These are phyloP conservation scores for Neopestalotiopsis sp. DNA, from an alignment of 2,329 filamentous ascomycete species.

Conservation along the genomic window DNA sequence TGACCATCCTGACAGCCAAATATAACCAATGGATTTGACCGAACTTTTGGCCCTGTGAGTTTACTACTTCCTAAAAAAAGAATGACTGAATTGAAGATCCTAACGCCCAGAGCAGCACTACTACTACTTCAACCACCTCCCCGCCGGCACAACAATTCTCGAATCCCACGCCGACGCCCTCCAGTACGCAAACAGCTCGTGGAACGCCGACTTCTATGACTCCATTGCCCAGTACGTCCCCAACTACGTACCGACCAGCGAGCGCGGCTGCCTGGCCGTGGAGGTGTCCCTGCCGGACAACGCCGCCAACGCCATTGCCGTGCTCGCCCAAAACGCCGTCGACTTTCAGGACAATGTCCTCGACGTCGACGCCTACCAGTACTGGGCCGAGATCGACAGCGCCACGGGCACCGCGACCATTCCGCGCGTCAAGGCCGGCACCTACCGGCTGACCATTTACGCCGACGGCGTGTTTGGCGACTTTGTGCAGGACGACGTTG, in stretches of 20 bases:
- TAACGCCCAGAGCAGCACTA: conserved; percentile 44
- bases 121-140: conserved; percentile 66
- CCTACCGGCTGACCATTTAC: conserved; percentile 67
- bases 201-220: conserved; percentile 68
- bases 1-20: conserved; percentile 46
- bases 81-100: not conserved
- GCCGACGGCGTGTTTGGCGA: conserved; percentile 67
- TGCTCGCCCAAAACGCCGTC: conserved; percentile 55
- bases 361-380: conserved; percentile 62
- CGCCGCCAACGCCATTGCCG: conserved; percentile 57
- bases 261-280: conserved; percentile 55
- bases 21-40: conserved; percentile 67
- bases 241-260: conserved; percentile 59
- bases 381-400: conserved; percentile 60
- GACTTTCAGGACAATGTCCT: conserved; percentile 65
- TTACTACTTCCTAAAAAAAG: too few species aligned
- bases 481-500: conserved; percentile 56
- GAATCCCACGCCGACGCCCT: conserved; percentile 59
- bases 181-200: conserved; percentile 53
- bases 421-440: conserved; percentile 58
- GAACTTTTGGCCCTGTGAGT: conserved; percentile 62
- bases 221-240: conserved; percentile 63
- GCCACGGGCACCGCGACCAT: conserved; percentile 54
- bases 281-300: conserved; percentile 55
- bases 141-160: conserved; percentile 48